A percentile compares a stretch with the other conserved stretches of the same genome.
Conservation (phyloP, 1,284 basidiomycete genomes). For the Agaricales sp. region DNA sequence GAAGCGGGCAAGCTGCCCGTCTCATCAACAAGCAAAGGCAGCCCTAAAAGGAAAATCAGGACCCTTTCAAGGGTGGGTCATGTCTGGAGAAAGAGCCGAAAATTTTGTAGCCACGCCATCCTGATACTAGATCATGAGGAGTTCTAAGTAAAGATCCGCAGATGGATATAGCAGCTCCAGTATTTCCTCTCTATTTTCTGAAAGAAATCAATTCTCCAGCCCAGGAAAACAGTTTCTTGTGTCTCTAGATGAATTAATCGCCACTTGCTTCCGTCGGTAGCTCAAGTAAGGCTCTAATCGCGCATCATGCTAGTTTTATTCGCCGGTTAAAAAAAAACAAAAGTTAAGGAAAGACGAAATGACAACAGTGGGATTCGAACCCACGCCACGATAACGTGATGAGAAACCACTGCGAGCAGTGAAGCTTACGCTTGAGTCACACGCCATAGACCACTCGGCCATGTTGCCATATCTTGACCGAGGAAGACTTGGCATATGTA, state of each 20-base stretch:
- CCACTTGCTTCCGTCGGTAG: no score
- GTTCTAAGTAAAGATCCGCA: background rate
- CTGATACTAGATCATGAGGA: background rate
- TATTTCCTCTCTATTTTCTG: no score
- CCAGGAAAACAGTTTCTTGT: no score
- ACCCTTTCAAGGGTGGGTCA: constrained; percentile 54
- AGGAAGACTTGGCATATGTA: no score
- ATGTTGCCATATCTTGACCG: background rate
- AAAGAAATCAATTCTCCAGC: no score
- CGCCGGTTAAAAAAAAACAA: no score
- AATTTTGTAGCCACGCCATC: background rate
- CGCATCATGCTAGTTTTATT: no score
- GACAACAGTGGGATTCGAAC: background rate
- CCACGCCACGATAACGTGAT: background rate
- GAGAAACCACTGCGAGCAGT: background rate
- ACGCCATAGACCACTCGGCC: background rate
- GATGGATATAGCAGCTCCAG: background rate
- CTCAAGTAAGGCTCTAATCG: no score
- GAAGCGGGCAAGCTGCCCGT: constrained; percentile 24
- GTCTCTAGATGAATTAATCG: no score
- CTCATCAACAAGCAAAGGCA: constrained; percentile 39
- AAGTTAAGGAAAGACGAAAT: no score
- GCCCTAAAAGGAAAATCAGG: constrained; percentile 27
- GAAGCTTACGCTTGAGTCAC: background rate
- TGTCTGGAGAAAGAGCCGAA: background rate